Evolutionary conservation across 257 asterid species (phyloP).

Genomic region (Solanum neorickii): DNA sequence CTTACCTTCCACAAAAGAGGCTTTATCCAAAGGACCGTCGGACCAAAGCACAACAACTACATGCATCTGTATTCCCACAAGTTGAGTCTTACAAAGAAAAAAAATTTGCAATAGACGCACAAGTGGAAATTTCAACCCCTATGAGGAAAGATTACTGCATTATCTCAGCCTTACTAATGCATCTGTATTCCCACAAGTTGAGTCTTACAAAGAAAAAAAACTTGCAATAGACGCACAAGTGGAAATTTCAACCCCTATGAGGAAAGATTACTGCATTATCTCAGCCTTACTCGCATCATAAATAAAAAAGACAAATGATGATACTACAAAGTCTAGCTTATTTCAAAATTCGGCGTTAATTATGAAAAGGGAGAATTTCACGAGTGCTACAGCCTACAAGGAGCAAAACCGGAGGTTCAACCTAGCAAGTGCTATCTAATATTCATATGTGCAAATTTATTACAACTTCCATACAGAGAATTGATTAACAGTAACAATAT

Average conservation of each 20-base stretch:
- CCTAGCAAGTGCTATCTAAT: neutral
- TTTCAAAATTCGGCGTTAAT: neutral
- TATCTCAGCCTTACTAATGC: neutral
- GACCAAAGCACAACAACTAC: neutral
- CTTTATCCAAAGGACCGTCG: neutral
- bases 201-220: neutral
- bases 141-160: neutral
- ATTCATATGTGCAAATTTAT: neutral
- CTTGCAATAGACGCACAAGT: neutral
- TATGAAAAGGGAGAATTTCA: neutral
- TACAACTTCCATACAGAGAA: neutral
- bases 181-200: neutral
- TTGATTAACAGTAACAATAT: neutral
- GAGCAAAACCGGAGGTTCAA: neutral
- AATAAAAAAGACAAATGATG: neutral
- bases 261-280: neutral
- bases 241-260: neutral
- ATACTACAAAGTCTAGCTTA: neutral
- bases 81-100: neutral
- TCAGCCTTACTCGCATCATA: neutral
- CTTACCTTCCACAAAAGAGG: neutral
- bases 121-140: neutral
- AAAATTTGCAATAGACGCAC: neutral
- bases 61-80: neutral
- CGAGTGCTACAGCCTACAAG: neutral